Conservation (phyloP, 768 basidiomycete genomes). For the Macrolepiota fuliginosa region DNA sequence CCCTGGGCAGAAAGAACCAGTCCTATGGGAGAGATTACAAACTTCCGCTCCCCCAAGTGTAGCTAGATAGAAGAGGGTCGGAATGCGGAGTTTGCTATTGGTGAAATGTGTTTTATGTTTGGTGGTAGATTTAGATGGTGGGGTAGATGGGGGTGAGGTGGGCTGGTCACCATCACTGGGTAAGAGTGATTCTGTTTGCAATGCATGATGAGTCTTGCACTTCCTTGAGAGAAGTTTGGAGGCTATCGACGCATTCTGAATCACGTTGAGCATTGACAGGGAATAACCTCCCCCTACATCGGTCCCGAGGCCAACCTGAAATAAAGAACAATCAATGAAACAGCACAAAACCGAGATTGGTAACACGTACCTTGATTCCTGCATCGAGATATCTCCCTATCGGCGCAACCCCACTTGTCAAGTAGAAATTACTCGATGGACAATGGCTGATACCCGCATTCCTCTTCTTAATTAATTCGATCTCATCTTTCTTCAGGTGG, state of each 20-base stretch:
- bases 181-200: not conserved
- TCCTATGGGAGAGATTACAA: constrained; percentile 61
- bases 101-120: constrained; percentile 32
- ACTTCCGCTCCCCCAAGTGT: constrained; percentile 90
- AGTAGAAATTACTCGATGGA: constrained; percentile 92
- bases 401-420: constrained; percentile 81
- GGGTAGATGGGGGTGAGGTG: constrained; percentile 11
- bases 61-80: constrained; percentile 84
- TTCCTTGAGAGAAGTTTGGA: constrained; percentile 75
- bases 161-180: not conserved
- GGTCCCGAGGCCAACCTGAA: constrained; percentile 87
- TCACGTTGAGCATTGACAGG: constrained; percentile 73
- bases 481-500: constrained; percentile 71
- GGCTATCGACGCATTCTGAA: constrained; percentile 76
- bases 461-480: constrained; percentile 62
- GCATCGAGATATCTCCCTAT: constrained; percentile 77
- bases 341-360: not conserved
- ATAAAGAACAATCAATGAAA: not conserved
- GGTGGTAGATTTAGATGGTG: not conserved
- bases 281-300: constrained; percentile 89
- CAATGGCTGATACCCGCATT: constrained; percentile 87
- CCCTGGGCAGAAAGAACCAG: constrained; percentile 77
- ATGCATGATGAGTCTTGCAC: not conserved
- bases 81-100: constrained; percentile 61
- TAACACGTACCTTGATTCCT: constrained; percentile 72